Conservation (phyloP, 2,329 filamentous ascomycete genomes). For the Colletotrichum sp. region DNA sequence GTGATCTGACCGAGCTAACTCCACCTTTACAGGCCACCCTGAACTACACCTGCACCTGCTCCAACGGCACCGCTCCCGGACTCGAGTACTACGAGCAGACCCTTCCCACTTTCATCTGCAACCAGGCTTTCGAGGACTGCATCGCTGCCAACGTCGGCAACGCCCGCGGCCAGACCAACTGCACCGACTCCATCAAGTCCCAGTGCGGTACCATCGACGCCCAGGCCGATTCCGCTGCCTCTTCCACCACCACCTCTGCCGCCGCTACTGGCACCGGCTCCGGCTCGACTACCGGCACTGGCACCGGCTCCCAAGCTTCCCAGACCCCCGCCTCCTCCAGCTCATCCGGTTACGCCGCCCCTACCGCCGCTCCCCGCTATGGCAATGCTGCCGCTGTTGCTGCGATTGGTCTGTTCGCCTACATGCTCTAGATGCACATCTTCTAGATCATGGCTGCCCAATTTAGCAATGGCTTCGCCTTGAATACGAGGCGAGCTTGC, state of each 20-base stretch:
- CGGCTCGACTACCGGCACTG: neutral
- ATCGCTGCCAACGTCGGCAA: conserved; percentile 46
- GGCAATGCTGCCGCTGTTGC: conserved; percentile 49
- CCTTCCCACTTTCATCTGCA: conserved; percentile 58
- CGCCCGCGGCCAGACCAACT: conserved; percentile 49
- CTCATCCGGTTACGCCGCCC: conserved; percentile 36
- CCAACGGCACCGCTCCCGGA: conserved; percentile 53
- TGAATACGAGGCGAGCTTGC: neutral
- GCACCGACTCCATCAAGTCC: conserved; percentile 50
- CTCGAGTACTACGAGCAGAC: conserved; percentile 60
- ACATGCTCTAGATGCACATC: conserved; percentile 46
- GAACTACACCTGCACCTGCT: conserved; percentile 54
- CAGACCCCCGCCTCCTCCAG: conserved; percentile 25
- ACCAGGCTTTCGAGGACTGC: conserved; percentile 53
- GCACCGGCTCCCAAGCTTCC: conserved; percentile 17
- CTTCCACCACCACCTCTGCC: conserved; percentile 15
- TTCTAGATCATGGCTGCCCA: neutral
- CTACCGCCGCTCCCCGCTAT: conserved; percentile 50
- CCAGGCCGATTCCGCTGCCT: neutral
- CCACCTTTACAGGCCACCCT: conserved; percentile 41
- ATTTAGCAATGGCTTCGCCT: neutral
- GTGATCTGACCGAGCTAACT: neutral
- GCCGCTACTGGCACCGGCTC: conserved; percentile 14
- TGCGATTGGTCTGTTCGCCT: conserved; percentile 58
- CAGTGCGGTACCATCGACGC: conserved; percentile 49